phyloP scores from a whole-genome alignment of 2,329 filamentous ascomycete species.

The Colletotrichum coccodes region DNA sequence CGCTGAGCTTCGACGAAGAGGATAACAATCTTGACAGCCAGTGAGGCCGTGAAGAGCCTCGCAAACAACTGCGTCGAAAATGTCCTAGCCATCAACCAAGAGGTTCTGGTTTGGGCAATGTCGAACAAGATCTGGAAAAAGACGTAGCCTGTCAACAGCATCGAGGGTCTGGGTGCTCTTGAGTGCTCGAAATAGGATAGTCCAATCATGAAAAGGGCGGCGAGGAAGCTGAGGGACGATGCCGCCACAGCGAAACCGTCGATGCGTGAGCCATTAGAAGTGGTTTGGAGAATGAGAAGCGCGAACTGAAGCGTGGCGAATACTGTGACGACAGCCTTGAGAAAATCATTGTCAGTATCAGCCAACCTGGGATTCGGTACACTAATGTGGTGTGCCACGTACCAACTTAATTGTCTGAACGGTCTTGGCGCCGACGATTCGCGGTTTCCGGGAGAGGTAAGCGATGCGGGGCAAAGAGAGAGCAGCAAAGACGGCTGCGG shows the following conservation, averaged over 20 bases:
- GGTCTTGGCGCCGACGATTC: slow-evolving; percentile 41
- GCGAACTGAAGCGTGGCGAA: slow-evolving; percentile 45
- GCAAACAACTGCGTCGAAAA: slow-evolving; percentile 36
- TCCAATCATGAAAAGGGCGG: slow-evolving; percentile 40
- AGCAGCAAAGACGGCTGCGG: slow-evolving; percentile 46
- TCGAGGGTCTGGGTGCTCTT: slow-evolving; percentile 51
- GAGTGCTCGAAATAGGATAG: slow-evolving; percentile 43
- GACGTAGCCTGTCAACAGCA: slow-evolving; percentile 53
- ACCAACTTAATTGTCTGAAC: slow-evolving; percentile 41
- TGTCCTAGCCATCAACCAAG: slow-evolving; percentile 47
- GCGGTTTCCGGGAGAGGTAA: slow-evolving; percentile 39
- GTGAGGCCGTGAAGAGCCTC: slow-evolving; percentile 45
- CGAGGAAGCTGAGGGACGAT: slow-evolving; percentile 41
- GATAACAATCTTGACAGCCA: slow-evolving; percentile 48
- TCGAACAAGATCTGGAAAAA: slow-evolving; percentile 56
- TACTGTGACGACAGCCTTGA: slow-evolving; percentile 34
- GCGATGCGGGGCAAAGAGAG: slow-evolving; percentile 43
- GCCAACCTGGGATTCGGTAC: too few relatives aligned
- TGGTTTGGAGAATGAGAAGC: slow-evolving; percentile 42
- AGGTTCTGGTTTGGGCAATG: slow-evolving; percentile 51
- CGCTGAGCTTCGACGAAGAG: slow-evolving; percentile 49
- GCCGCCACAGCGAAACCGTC: slow-evolving; percentile 42
- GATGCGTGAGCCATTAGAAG: slow-evolving; percentile 21
- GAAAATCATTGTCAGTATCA: neutral
- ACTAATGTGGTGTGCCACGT: neutral